phyloP scores from a whole-genome alignment of 1,284 basidiomycete species.

The Heterobasidion irregulare region DNA sequence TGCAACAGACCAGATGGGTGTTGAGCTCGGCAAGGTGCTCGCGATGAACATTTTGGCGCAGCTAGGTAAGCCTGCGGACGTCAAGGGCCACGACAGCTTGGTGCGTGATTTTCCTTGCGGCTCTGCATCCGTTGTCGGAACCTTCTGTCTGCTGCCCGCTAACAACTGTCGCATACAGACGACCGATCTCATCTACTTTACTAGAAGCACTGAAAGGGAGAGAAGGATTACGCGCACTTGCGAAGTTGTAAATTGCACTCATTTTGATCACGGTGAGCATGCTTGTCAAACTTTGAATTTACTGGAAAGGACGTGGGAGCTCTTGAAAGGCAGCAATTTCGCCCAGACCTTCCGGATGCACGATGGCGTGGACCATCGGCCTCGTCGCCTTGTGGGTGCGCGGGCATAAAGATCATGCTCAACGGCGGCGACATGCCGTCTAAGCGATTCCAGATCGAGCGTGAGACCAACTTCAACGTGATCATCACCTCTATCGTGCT shows the following conservation, averaged over 20 bases:
- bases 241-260: too few relatives aligned
- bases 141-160: constrained; percentile 1
- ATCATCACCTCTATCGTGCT: constrained; percentile 88
- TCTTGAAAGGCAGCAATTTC: too few relatives aligned
- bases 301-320: too few relatives aligned
- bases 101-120: constrained; percentile 36
- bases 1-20: constrained; percentile 79
- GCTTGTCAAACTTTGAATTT: too few relatives aligned
- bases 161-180: constrained; percentile 43
- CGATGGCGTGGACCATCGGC: constrained; percentile 78
- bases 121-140: neutral
- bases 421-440: constrained; percentile 91
- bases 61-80: constrained; percentile 75
- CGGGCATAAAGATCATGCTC: constrained; percentile 97
- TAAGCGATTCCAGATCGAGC: constrained; percentile 94
- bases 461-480: constrained; percentile 98
- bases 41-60: constrained; percentile 94
- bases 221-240: neutral
- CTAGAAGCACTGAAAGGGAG: constrained; percentile 70
- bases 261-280: too few relatives aligned
- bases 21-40: constrained; percentile 93
- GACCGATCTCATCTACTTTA: constrained; percentile 90
- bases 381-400: constrained; percentile 89
- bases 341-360: too few relatives aligned
- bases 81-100: constrained; percentile 87